Evolutionary conservation across 2,329 filamentous ascomycete species (phyloP).

Genomic region (Colletotrichum eleusines): DNA sequence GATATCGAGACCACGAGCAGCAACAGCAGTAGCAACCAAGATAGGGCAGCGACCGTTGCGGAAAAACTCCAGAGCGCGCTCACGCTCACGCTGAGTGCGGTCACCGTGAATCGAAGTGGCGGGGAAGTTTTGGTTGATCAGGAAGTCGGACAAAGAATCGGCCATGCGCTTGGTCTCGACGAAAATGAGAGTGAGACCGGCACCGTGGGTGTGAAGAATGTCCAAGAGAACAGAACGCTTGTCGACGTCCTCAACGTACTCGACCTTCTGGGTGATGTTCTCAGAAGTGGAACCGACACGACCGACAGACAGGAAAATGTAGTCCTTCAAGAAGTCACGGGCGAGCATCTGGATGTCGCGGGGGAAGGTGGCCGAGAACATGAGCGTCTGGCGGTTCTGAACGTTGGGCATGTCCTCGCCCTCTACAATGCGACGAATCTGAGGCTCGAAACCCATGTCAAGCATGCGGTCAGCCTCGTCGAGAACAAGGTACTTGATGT

Average conservation of each 20-base stretch:
- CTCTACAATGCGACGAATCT: slow-evolving; percentile 98
- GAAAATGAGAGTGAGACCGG: slow-evolving; percentile 93
- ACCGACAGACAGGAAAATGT: slow-evolving; percentile 98
- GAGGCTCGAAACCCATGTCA: slow-evolving; percentile 99
- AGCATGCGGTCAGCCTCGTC: slow-evolving; percentile 99
- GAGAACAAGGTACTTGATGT: slow-evolving; percentile 99
- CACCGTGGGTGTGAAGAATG: slow-evolving; percentile 94
- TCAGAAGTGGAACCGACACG: slow-evolving; percentile 99
- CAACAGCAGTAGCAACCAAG: slow-evolving; percentile 95
- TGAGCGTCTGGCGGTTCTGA: slow-evolving; percentile 91
- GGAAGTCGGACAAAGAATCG: slow-evolving; percentile 95
- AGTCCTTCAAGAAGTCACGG: slow-evolving; percentile 98
- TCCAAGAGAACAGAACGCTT: slow-evolving; percentile 98
- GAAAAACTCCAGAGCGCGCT: slow-evolving; percentile 98
- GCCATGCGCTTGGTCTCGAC: slow-evolving; percentile 99
- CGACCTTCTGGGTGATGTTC: slow-evolving; percentile 99
- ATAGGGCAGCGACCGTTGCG: slow-evolving; percentile 95
- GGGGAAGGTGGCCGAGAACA: slow-evolving; percentile 99
- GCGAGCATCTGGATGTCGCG: slow-evolving; percentile 99
- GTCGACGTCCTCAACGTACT: slow-evolving; percentile 96
- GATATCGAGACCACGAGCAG: slow-evolving; percentile 91
- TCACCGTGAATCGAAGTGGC: slow-evolving; percentile 99
- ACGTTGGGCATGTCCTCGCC: slow-evolving; percentile 96
- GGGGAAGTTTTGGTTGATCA: slow-evolving; percentile 98
- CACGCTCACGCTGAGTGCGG: slow-evolving; percentile 98